Evolutionary conservation across 2,329 filamentous ascomycete genomes (phyloP), one percentile per base, ranked within the genome.

Genomic region (Phyllachora maydis): DNA sequence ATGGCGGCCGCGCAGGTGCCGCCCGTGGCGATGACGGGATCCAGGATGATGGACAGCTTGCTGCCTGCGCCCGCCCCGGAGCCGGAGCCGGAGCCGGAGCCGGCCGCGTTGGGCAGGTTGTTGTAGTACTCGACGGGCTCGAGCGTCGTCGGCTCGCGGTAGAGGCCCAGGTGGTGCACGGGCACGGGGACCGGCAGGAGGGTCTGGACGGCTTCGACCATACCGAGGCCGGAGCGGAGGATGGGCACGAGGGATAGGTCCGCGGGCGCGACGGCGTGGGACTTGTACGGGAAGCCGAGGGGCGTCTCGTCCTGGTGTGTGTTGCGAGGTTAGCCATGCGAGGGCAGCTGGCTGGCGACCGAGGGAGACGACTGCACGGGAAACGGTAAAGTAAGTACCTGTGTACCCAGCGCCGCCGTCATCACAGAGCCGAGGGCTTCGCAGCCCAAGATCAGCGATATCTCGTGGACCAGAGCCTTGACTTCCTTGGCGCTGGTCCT

Each of bases 101-200:
- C 34, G 21, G 40, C 30, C 15, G 47, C 34, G 49, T 78, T 73
- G 17, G 82, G 82, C 11, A 93, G 70, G 49, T 92, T 92, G 59
- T 93, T 93, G 64, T 93, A 93, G 63, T 93, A 92, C 51, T 92
- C 83, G 28, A 93, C 83, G 3, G 83, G 81, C 39, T 81, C 69
- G 27, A 93, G 70, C 21, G 78, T 85, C 27, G 68, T 67, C 29
- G 76, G 79, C 45, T 93, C 83, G 41, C 83, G 79, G 59, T 85
- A 95, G 41, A 95, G 73, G 34, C 88, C 85, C 6, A 95, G 73
- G 46, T 95, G 85, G 54, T 95, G 82, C 32, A 93, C 66, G 5
- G 82, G 73, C 16, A 85, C 76, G 9, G 79, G 64, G 18, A 49
- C 43, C 11, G 85, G 83, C 28, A 95, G 78, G 38, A 95, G 61